Percentiles rank a stretch among this genome's conserved stretches.
phyloP scores from a whole-genome alignment of 2,329 filamentous ascomycete genomes.

The Nannizziopsis barbatae region DNA sequence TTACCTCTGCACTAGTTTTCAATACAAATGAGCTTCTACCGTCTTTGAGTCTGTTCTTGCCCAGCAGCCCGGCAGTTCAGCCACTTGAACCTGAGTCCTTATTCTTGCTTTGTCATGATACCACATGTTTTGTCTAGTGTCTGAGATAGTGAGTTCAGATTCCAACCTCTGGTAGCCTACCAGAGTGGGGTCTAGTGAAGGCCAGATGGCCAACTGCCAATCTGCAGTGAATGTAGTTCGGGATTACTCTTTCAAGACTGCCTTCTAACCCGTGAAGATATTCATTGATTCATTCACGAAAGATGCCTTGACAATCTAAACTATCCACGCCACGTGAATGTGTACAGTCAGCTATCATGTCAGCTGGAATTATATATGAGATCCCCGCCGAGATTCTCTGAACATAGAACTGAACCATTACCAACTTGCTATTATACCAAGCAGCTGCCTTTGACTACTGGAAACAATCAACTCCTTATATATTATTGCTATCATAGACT shows the following conservation, averaged over 20 bases:
- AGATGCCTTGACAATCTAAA: background rate
- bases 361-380: background rate
- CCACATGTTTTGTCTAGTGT: too few species aligned
- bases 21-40: too few species aligned
- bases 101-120: too few species aligned
- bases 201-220: too few species aligned
- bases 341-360: conserved; percentile 8
- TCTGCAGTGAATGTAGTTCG: too few species aligned
- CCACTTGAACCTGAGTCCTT: too few species aligned
- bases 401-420: background rate
- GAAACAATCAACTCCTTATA: background rate
- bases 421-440: background rate
- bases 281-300: conserved; percentile 1
- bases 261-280: background rate
- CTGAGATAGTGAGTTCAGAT: too few species aligned
- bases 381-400: background rate
- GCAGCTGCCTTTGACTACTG: background rate
- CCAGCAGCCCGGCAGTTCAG: too few species aligned
- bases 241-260: background rate
- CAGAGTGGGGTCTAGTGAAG: too few species aligned
- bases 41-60: too few species aligned
- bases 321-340: background rate
- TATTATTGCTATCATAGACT: background rate
- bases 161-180: too few species aligned
- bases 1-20: too few species aligned